These are phyloP conservation scores for Wakefieldia striispora DNA, from an alignment of 768 basidiomycete species.

Conservation along the genomic window DNA sequence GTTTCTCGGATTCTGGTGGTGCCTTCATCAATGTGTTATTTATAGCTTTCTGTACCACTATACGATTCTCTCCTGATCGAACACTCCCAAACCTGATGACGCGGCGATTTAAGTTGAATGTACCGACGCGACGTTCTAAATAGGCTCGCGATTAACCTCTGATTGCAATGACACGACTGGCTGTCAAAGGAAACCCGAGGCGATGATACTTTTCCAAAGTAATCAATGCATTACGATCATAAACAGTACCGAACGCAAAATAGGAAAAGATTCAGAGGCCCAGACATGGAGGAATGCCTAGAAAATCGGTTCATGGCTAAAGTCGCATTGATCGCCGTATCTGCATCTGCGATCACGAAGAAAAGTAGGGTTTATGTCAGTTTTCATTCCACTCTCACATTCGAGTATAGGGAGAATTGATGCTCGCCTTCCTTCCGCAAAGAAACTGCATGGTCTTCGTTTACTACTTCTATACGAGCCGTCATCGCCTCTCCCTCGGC, in stretches of 20 bases:
- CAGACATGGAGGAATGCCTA: slow-evolving; percentile 11
- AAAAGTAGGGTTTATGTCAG: slow-evolving; percentile 32
- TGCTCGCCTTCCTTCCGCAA: slow-evolving; percentile 91
- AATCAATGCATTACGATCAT: slow-evolving; percentile 11
- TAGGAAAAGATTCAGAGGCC: neutral
- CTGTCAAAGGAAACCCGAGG: neutral
- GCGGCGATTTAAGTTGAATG: slow-evolving; percentile 3
- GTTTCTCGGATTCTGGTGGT: slow-evolving; percentile 26
- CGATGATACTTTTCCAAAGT: slow-evolving; percentile 8
- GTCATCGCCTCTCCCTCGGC: slow-evolving; percentile 53
- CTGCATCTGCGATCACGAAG: slow-evolving; percentile 72
- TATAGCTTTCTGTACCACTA: slow-evolving; percentile 36
- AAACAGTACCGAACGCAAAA: slow-evolving; percentile 17
- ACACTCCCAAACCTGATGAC: slow-evolving; percentile 14
- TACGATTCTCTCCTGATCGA: slow-evolving; percentile 21
- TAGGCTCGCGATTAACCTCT: slow-evolving; percentile 18
- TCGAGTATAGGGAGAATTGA: slow-evolving; percentile 35
- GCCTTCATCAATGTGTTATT: slow-evolving; percentile 32
- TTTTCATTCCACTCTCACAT: slow-evolving; percentile 24
- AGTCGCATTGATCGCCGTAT: slow-evolving; percentile 87
- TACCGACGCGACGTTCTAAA: slow-evolving; percentile 5
- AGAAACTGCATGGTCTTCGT: slow-evolving; percentile 90
- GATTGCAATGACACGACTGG: neutral
- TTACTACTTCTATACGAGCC: slow-evolving; percentile 75
- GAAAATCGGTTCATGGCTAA: slow-evolving; percentile 59